Conservation (phyloP, 352 stramenopile genomes). For the Phytophthora agathidicida region DNA sequence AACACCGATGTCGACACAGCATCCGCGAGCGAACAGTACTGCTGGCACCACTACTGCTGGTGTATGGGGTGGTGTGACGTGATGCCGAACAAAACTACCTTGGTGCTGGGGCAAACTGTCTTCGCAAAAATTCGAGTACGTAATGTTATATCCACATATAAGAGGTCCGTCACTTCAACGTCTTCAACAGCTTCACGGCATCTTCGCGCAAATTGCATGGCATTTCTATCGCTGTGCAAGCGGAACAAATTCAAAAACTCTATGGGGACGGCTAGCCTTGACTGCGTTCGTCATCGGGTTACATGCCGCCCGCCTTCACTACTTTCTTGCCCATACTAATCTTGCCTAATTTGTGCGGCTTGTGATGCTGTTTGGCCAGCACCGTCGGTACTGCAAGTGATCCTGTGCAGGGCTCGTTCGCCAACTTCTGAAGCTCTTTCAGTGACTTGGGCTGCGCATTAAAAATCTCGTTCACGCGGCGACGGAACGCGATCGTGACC, state of each 20-base stretch:
- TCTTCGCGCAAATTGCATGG: constrained; percentile 33
- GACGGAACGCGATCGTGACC: constrained; percentile 72
- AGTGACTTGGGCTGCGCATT: constrained; percentile 64
- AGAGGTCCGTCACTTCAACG: constrained; percentile 19
- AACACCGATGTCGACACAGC: constrained; percentile 10
- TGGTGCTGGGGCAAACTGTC: neutral
- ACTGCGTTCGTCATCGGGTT: constrained; percentile 36
- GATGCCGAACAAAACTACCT: constrained; percentile 5
- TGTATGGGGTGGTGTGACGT: constrained; percentile 7
- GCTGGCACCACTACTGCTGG: neutral
- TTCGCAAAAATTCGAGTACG: no score
- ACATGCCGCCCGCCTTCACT: constrained; percentile 34
- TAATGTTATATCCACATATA: neutral
- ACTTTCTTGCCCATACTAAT: constrained; percentile 44
- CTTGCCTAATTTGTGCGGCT: constrained; percentile 45
- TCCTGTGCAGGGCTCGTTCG: constrained; percentile 70
- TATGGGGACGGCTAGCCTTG: constrained; percentile 25
- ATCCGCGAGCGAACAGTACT: constrained; percentile 18
- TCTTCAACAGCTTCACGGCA: constrained; percentile 16
- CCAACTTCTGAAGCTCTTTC: constrained; percentile 65
- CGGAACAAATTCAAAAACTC: constrained; percentile 42
- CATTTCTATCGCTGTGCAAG: constrained; percentile 39
- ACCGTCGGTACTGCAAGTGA: constrained; percentile 52
- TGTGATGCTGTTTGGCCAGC: constrained; percentile 40
- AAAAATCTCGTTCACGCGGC: constrained; percentile 77